Base-by-base conservation (phyloP, 2,329 filamentous ascomycete species). In the Pochonia chlamydosporia region DNA sequence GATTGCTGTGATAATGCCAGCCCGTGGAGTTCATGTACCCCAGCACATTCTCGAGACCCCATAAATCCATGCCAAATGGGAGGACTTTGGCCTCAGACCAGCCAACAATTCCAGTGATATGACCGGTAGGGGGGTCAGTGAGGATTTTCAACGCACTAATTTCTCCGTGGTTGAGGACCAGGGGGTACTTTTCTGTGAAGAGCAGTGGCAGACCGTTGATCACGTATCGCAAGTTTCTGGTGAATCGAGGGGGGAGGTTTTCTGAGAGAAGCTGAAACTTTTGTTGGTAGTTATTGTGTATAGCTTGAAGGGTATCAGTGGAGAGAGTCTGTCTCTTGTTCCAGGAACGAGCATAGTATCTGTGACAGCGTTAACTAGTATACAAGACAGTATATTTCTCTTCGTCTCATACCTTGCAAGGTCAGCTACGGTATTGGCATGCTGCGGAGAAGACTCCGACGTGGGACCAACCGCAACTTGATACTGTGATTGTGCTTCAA, bases 41-140 rank as follows among this genome's bases (percentile, higher is more conserved):
- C 13, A 56, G 47, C 4, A 53, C 10, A 40, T 56, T 62, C 43
- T 62, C 57, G 2, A 64, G 40, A 6, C 46, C 61, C 51, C 54
- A 63, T 10, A 64, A 45, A 2, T 59, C 50, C 9, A 61, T 54
- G 14, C 61, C 61, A 43, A 65, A 65, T 4, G 61, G 61, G 14
- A 44, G 48, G 11, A 63, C 47, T 9, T 49, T 48, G 1, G 55
- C 60, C 10, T 59, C 56, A 13, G 57, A 50, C 60, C 62, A 65
- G 50, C 65, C 61, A 20, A 64, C 45, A 24, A 65, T 44, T 8
- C 61, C 60, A 1, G 59, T 62, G 23, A 65, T 54, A 16, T 54
- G 28, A 18, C 60, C 59, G 3, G 55, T 63, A 13, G 24, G 11
- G 3, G 52, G 43, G 40, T 63, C 52, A 5, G 59, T 43, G 11